These are phyloP conservation scores for Triadica sebifera DNA, from an alignment of 345 rosid species.

Conservation along the genomic window DNA sequence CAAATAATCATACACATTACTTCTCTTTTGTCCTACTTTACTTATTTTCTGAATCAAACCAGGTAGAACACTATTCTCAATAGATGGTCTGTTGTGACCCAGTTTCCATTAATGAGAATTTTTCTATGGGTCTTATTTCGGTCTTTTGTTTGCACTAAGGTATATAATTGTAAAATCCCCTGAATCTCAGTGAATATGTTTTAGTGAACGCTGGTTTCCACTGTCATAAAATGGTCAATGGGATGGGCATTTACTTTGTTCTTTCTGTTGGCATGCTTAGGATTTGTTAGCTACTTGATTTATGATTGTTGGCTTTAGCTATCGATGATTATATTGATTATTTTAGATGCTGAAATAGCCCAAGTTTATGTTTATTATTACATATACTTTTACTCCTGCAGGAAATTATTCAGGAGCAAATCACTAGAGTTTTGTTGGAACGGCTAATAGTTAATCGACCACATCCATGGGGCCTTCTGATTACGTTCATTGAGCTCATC, in stretches of 20 bases:
- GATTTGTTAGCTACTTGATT: not conserved
- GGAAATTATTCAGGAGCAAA: conserved; percentile 98
- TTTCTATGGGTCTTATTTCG: not conserved
- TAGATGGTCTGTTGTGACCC: not conserved
- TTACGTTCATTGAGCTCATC: conserved; percentile 95
- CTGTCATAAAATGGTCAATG: no score
- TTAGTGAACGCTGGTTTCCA: no score
- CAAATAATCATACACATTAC: conserved; percentile 96
- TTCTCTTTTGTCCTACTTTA: conserved; percentile 88
- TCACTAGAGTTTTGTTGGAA: conserved; percentile 90
- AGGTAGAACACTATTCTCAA: conserved; percentile 41
- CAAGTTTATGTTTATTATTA: no score
- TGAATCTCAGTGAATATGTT: not conserved
- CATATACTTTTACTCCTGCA: conserved; percentile 16
- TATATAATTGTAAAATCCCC: not conserved
- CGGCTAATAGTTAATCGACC: conserved; percentile 91
- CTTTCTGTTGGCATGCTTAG: not conserved
- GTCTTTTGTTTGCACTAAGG: not conserved
- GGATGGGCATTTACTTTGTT: not conserved
- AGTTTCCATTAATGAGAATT: not conserved
- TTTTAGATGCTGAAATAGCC: no score
- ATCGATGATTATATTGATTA: no score
- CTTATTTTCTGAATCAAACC: conserved; percentile 75
- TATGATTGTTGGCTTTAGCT: not conserved
- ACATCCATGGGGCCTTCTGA: conserved; percentile 99